Conservation (phyloP, 352 stramenopile species). For the Phytophthora constricta region DNA sequence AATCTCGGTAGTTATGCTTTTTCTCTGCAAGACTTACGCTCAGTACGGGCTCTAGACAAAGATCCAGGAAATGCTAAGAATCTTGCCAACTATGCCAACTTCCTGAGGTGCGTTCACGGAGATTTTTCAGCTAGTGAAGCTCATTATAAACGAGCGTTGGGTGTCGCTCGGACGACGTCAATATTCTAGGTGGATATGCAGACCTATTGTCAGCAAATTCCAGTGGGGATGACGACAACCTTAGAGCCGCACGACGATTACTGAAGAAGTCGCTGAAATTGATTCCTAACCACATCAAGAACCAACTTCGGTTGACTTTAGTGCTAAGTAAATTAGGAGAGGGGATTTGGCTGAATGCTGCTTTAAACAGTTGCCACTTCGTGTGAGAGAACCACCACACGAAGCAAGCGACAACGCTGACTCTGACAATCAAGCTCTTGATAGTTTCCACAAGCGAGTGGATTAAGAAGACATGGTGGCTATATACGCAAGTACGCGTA, state of each 20-base stretch:
- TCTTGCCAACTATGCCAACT: constrained; percentile 42
- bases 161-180: constrained; percentile 25
- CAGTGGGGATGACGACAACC: background rate
- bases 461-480: background rate
- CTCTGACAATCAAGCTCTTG: background rate
- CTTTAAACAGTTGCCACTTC: constrained; percentile 14
- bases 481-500: constrained; percentile 26
- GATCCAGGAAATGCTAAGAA: constrained; percentile 30
- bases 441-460: too few species aligned
- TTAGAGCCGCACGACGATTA: constrained; percentile 21
- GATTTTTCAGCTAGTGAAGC: constrained; percentile 38
- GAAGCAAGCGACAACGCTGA: background rate
- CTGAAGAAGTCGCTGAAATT: constrained; percentile 32
- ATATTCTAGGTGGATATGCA: constrained; percentile 40
- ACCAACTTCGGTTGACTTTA: constrained; percentile 29
- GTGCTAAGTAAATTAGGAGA: constrained; percentile 21
- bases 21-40: constrained; percentile 33
- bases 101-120: constrained; percentile 32
- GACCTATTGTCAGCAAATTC: constrained; percentile 26
- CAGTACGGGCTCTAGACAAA: constrained; percentile 28
- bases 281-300: constrained; percentile 21
- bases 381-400: background rate
- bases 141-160: constrained; percentile 37
- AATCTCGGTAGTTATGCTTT: constrained; percentile 52
- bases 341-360: constrained; percentile 7